Evolutionary conservation across 2,329 filamentous ascomycete genomes (phyloP).

Genomic region (Calonectria ilicicola): DNA sequence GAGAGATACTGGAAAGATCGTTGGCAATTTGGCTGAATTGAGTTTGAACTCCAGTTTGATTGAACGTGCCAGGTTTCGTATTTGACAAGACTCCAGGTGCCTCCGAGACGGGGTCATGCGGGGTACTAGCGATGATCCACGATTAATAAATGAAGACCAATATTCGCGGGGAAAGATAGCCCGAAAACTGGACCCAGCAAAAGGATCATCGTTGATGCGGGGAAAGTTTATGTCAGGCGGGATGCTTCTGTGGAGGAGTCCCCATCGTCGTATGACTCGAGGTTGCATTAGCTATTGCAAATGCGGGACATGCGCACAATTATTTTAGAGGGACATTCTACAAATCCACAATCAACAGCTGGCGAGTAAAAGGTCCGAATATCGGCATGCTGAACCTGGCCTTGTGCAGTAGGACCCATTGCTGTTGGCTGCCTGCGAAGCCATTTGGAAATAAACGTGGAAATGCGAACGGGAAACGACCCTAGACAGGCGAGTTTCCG

Average conservation of each 20-base stretch:
- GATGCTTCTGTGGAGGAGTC: not conserved
- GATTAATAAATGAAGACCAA: not conserved
- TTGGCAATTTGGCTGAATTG: too few relatives aligned
- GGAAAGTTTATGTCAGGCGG: conserved; percentile 3
- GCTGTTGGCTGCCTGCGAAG: not conserved
- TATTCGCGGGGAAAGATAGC: not conserved
- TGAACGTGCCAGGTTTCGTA: not conserved
- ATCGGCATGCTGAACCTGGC: not conserved
- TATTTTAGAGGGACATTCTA: not conserved
- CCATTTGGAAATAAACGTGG: not conserved
- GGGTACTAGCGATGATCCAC: not conserved
- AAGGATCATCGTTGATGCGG: not conserved
- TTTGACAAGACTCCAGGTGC: not conserved
- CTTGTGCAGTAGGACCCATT: not conserved
- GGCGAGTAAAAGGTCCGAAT: not conserved
- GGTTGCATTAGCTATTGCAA: not conserved
- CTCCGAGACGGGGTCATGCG: not conserved
- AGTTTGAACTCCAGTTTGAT: too few relatives aligned
- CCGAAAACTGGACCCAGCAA: not conserved
- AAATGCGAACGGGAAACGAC: not conserved
- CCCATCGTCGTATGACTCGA: conserved; percentile 6
- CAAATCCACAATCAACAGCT: not conserved
- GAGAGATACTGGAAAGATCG: too few relatives aligned
- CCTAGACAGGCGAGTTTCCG: not conserved
- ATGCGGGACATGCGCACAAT: not conserved